Conservation (phyloP, 2,329 filamentous ascomycete species). For the Ophiocordyceps camponoti-saundersi region DNA sequence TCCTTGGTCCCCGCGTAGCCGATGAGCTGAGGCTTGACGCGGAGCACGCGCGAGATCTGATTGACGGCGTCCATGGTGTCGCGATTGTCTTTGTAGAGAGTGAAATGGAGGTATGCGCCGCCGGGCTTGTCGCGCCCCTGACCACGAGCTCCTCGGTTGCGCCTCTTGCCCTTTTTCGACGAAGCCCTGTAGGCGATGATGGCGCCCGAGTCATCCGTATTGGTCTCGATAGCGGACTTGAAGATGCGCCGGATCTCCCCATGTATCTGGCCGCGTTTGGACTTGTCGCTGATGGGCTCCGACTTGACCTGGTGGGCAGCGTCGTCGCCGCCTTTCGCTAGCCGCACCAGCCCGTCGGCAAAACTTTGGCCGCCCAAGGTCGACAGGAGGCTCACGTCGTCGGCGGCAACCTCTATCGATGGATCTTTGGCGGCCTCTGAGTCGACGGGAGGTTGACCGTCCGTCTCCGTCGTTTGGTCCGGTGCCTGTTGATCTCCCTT, state of each 20-base stretch:
- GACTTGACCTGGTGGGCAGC: slow-evolving; percentile 17
- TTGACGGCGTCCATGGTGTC: slow-evolving; percentile 86
- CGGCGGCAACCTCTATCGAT: slow-evolving; percentile 11
- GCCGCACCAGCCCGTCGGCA: slow-evolving; percentile 20
- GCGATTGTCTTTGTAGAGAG: slow-evolving; percentile 90
- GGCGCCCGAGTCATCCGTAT: slow-evolving; percentile 39
- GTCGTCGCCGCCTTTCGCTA: slow-evolving; percentile 21
- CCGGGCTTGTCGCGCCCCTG: slow-evolving; percentile 15
- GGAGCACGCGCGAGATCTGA: slow-evolving; percentile 57
- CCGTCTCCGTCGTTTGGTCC: not conserved
- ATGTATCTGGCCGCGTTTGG: slow-evolving; percentile 30
- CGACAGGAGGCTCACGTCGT: slow-evolving; percentile 18
- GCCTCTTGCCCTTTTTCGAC: slow-evolving; percentile 19
- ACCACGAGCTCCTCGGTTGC: slow-evolving; percentile 9
- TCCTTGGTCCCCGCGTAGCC: slow-evolving; percentile 76
- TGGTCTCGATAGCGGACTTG: slow-evolving; percentile 58
- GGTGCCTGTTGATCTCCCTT: not conserved
- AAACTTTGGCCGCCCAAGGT: slow-evolving; percentile 21
- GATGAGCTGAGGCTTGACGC: slow-evolving; percentile 59
- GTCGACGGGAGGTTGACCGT: not conserved
- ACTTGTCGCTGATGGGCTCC: slow-evolving; percentile 24
- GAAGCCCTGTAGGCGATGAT: slow-evolving; percentile 51
- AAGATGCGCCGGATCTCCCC: slow-evolving; percentile 64
- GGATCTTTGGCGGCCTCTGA: slow-evolving; percentile 5
- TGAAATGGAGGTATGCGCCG: slow-evolving; percentile 79